Conservation (phyloP, 2,329 filamentous ascomycete species). For the Acrocalymma vagum region DNA sequence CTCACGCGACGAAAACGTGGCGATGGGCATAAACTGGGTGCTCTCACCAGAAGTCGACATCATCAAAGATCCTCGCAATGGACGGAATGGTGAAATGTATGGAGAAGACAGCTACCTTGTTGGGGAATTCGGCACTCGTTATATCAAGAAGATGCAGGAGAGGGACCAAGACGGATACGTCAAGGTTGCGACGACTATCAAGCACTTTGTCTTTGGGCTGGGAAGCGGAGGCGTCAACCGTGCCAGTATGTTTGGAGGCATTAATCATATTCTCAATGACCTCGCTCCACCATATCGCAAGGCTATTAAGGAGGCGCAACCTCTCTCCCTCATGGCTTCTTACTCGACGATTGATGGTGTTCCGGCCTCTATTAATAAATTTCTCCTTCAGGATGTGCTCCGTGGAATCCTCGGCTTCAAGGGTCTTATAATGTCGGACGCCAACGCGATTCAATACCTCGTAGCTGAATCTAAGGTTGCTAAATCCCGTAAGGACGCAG, state of each 20-base stretch:
- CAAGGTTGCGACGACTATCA: constrained; percentile 48
- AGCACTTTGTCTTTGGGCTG: constrained; percentile 48
- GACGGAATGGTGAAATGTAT: constrained; percentile 33
- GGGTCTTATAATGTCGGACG: too few relatives aligned
- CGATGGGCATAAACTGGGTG: constrained; percentile 44
- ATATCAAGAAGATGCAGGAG: constrained; percentile 48
- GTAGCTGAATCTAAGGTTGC: too few relatives aligned
- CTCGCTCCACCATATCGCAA: too few relatives aligned
- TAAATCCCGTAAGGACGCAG: too few relatives aligned
- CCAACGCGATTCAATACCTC: too few relatives aligned
- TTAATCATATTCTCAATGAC: too few relatives aligned
- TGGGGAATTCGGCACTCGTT: constrained; percentile 40
- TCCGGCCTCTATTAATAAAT: too few relatives aligned
- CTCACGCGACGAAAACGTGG: constrained; percentile 42
- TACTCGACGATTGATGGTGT: too few relatives aligned
- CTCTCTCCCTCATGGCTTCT: too few relatives aligned
- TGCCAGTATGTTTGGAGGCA: constrained; percentile 41
- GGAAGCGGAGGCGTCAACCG: constrained; percentile 44
- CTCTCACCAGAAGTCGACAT: constrained; percentile 45
- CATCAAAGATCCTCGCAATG: constrained; percentile 41
- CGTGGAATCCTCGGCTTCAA: too few relatives aligned
- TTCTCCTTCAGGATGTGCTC: too few relatives aligned
- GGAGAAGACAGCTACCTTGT: constrained; percentile 44
- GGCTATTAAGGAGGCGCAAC: too few relatives aligned
- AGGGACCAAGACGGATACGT: constrained; percentile 41